Evolutionary conservation across 1,139 yeast species (phyloP).

Genomic region (Nadsonia commutata): DNA sequence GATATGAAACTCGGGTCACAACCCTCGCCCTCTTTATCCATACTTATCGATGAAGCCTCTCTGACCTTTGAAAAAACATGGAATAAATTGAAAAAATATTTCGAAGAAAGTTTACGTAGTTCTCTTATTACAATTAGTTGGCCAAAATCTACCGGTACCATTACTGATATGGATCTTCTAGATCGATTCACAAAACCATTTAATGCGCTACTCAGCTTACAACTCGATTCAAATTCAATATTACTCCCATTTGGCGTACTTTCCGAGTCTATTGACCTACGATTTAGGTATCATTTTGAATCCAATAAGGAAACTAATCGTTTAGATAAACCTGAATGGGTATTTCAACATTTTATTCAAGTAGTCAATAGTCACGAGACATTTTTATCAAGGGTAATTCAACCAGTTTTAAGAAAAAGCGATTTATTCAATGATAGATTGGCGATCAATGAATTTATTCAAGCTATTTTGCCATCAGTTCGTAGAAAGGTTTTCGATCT

Average conservation of each 20-base stretch:
- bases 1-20: background rate
- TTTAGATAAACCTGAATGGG: slow-evolving; percentile 69
- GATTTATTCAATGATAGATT: slow-evolving; percentile 17
- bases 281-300: slow-evolving; percentile 68
- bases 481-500: slow-evolving; percentile 30
- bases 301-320: slow-evolving; percentile 46
- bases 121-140: background rate
- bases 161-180: background rate
- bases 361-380: slow-evolving; percentile 33
- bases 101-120: background rate
- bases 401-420: slow-evolving; percentile 18
- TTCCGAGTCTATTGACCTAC: slow-evolving; percentile 39
- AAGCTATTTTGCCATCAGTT: slow-evolving; percentile 38
- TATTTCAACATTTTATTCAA: slow-evolving; percentile 40
- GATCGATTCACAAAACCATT: background rate
- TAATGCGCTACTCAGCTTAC: background rate
- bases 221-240: background rate
- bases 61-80: background rate
- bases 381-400: slow-evolving; percentile 27
- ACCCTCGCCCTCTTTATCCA: background rate
- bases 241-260: slow-evolving; percentile 32
- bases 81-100: background rate
- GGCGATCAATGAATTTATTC: slow-evolving; percentile 37
- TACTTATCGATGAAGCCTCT: background rate
- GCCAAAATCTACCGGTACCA: background rate